Evolutionary conservation across 2,329 filamentous ascomycete species (phyloP).

Genomic region (Monosporascus sp.): DNA sequence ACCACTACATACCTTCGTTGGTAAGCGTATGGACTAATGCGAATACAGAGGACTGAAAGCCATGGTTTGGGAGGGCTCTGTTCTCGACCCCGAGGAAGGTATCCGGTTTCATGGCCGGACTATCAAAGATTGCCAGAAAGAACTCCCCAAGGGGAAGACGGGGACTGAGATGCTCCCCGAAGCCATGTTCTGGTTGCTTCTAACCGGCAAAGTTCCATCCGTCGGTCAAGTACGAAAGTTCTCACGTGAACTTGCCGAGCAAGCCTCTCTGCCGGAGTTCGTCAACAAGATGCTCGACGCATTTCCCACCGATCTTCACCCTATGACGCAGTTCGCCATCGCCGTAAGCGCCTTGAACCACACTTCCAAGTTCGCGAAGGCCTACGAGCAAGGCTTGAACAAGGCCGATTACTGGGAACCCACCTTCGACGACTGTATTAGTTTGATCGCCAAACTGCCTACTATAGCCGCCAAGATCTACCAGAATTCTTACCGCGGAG

Average conservation of each 20-base stretch:
- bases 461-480: constrained; percentile 97
- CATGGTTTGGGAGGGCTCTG: constrained; percentile 98
- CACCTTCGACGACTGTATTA: constrained; percentile 92
- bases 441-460: constrained; percentile 89
- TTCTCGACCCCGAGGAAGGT: constrained; percentile 92
- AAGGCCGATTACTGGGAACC: constrained; percentile 99
- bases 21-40: constrained; percentile 23
- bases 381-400: constrained; percentile 83
- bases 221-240: constrained; percentile 75
- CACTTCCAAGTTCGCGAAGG: constrained; percentile 87
- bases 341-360: constrained; percentile 95
- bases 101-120: constrained; percentile 97
- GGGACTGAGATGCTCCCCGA: constrained; percentile 98
- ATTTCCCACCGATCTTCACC: constrained; percentile 86
- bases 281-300: constrained; percentile 83
- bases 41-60: constrained; percentile 68
- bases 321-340: constrained; percentile 97
- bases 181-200: constrained; percentile 98
- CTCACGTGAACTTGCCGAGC: constrained; percentile 80
- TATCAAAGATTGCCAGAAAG: constrained; percentile 95
- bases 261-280: constrained; percentile 76
- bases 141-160: constrained; percentile 85
- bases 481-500: constrained; percentile 78
- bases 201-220: constrained; percentile 88
- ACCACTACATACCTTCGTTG: constrained; percentile 16